A percentile compares a stretch with the other conserved stretches of the same genome.
Evolutionary conservation across 352 stramenopile species (phyloP).

Genomic region (Phytopythium sindhum): DNA sequence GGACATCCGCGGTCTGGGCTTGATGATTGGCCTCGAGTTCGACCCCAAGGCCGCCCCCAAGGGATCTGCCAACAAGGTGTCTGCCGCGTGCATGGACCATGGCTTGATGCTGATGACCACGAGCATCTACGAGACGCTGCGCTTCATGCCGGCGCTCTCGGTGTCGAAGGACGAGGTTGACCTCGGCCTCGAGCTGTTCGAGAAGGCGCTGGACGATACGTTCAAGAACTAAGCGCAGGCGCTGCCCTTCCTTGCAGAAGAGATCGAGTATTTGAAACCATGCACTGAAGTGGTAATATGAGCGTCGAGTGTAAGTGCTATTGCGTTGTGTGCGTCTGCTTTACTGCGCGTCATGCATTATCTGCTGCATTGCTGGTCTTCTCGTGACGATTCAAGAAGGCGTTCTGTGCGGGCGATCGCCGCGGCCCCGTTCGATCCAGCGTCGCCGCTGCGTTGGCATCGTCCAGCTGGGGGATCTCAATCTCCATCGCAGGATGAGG

Average conservation of each 20-base stretch:
- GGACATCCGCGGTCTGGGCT: conserved; percentile 89
- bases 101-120: conserved; percentile 91
- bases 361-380: background rate
- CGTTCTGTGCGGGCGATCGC: conserved; percentile 62
- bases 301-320: background rate
- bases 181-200: conserved; percentile 54
- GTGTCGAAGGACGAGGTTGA: conserved; percentile 74
- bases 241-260: background rate
- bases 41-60: conserved; percentile 41
- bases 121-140: conserved; percentile 90
- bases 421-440: conserved; percentile 8
- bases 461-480: conserved; percentile 2
- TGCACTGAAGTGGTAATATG: conserved; percentile 1
- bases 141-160: conserved; percentile 91
- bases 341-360: background rate
- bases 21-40: conserved; percentile 94
- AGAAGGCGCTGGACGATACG: conserved; percentile 48
- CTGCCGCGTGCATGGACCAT: conserved; percentile 76
- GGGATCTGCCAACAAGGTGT: conserved; percentile 72
- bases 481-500: background rate
- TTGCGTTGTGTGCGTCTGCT: background rate
- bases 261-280: background rate
- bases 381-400: conserved; percentile 40
- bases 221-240: conserved; percentile 23
- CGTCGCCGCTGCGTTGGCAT: background rate